phyloP scores from a whole-genome alignment of 208 protist genomes.

The Acanthamoeba royreba region DNA sequence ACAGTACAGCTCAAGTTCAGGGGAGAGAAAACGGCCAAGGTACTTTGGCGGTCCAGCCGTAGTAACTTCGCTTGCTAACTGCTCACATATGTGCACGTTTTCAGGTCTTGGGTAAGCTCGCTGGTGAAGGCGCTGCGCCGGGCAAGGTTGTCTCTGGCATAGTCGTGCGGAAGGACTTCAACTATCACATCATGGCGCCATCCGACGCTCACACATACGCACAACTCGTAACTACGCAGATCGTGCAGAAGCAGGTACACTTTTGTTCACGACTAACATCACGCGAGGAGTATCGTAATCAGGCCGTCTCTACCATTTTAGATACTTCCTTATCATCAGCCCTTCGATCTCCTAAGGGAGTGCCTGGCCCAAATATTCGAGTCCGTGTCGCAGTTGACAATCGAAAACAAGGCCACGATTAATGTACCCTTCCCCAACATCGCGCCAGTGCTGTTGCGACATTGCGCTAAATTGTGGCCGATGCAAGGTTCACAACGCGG shows the following conservation, averaged over 20 bases:
- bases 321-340: neutral
- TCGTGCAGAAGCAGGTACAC: conserved; percentile 38
- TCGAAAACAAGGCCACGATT: neutral
- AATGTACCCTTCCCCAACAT: too few relatives aligned
- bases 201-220: conserved; percentile 56
- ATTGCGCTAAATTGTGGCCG: too few relatives aligned
- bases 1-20: conserved; percentile 91
- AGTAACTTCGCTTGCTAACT: too few relatives aligned
- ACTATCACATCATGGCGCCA: conserved; percentile 54
- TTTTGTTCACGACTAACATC: too few relatives aligned
- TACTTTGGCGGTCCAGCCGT: too few relatives aligned
- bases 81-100: too few relatives aligned
- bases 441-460: too few relatives aligned
- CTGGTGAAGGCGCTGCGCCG: conserved; percentile 1
- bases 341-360: neutral
- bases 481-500: neutral
- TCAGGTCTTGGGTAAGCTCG: conserved; percentile 48
- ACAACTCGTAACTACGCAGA: neutral
- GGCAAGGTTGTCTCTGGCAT: conserved; percentile 36
- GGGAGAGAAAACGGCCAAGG: conserved; percentile 89
- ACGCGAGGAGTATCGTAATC: neutral
- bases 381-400: neutral
- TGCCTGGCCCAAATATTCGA: neutral
- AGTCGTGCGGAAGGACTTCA: conserved; percentile 63
- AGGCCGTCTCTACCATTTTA: neutral